Evolutionary conservation across 2,329 filamentous ascomycete genomes (phyloP).

Genomic region (Colletotrichum sp.): DNA sequence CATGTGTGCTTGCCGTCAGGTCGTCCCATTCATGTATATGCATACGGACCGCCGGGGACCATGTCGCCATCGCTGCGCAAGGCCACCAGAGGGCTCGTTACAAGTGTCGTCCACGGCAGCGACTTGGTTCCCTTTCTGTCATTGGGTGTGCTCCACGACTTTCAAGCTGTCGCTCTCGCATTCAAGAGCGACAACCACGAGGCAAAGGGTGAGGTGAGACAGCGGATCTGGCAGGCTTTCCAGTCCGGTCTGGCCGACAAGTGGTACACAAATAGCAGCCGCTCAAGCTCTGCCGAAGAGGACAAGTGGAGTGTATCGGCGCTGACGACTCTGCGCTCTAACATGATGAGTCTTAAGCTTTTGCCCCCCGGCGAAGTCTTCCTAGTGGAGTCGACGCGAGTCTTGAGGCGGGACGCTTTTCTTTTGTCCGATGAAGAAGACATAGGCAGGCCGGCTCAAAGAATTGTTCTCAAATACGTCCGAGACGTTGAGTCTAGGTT

Average conservation of each 20-base stretch:
- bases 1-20: constrained; percentile 65
- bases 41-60: constrained; percentile 76
- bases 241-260: constrained; percentile 65
- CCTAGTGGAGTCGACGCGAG: constrained; percentile 70
- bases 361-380: constrained; percentile 81
- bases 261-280: constrained; percentile 54
- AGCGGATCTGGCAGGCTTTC: constrained; percentile 69
- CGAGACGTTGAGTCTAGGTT: constrained; percentile 74
- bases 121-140: constrained; percentile 79
- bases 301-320: constrained; percentile 74
- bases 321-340: constrained; percentile 68
- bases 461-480: constrained; percentile 74
- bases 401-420: constrained; percentile 72
- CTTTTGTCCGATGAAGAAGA: constrained; percentile 48
- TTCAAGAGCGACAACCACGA: constrained; percentile 75
- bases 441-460: constrained; percentile 69
- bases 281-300: constrained; percentile 53
- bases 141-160: constrained; percentile 75
- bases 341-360: constrained; percentile 73
- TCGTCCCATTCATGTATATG: constrained; percentile 78
- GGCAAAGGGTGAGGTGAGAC: constrained; percentile 70
- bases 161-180: constrained; percentile 73
- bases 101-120: constrained; percentile 74
- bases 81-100: constrained; percentile 76
- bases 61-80: constrained; percentile 73